Evolutionary conservation across 2,329 filamentous ascomycete genomes (phyloP).

Genomic region (Lasiodiplodia citricola): DNA sequence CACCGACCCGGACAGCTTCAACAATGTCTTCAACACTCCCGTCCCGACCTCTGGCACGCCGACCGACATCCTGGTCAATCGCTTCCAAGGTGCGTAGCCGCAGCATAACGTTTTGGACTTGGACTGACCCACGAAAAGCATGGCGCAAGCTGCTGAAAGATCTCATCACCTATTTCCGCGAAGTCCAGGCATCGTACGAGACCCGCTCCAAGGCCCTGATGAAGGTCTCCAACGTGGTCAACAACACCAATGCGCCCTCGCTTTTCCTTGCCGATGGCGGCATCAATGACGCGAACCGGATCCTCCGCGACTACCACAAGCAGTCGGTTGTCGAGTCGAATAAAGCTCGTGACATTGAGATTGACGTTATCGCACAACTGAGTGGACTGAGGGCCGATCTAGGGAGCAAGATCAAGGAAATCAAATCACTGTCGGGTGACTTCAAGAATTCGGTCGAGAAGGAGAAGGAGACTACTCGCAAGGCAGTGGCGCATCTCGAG

Average conservation of each 20-base stretch:
- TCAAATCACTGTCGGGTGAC: slow-evolving; percentile 89
- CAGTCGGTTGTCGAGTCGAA: slow-evolving; percentile 78
- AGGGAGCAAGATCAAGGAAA: slow-evolving; percentile 97
- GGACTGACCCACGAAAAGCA: slow-evolving; percentile 56
- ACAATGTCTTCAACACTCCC: slow-evolving; percentile 88
- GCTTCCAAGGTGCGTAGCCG: slow-evolving; percentile 77
- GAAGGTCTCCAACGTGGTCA: slow-evolving; percentile 83
- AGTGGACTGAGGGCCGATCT: slow-evolving; percentile 86
- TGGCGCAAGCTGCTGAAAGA: slow-evolving; percentile 97
- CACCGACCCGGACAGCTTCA: slow-evolving; percentile 68
- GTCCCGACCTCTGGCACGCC: slow-evolving; percentile 87
- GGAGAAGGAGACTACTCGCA: slow-evolving; percentile 85
- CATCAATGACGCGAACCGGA: slow-evolving; percentile 83
- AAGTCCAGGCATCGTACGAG: slow-evolving; percentile 90
- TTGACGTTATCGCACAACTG: slow-evolving; percentile 86
- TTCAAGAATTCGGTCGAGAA: slow-evolving; percentile 98
- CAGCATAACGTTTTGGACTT: not conserved
- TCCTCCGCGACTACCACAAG: slow-evolving; percentile 83
- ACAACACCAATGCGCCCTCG: slow-evolving; percentile 76
- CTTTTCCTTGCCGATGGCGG: slow-evolving; percentile 81
- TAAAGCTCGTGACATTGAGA: slow-evolving; percentile 89
- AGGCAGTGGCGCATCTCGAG: slow-evolving; percentile 78
- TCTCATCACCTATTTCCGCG: slow-evolving; percentile 89
- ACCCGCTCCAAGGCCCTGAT: slow-evolving; percentile 78
- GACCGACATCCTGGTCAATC: slow-evolving; percentile 82